These are phyloP conservation scores for Aspergillus sp. DNA, from an alignment of 2,329 filamentous ascomycete species.

Conservation along the genomic window DNA sequence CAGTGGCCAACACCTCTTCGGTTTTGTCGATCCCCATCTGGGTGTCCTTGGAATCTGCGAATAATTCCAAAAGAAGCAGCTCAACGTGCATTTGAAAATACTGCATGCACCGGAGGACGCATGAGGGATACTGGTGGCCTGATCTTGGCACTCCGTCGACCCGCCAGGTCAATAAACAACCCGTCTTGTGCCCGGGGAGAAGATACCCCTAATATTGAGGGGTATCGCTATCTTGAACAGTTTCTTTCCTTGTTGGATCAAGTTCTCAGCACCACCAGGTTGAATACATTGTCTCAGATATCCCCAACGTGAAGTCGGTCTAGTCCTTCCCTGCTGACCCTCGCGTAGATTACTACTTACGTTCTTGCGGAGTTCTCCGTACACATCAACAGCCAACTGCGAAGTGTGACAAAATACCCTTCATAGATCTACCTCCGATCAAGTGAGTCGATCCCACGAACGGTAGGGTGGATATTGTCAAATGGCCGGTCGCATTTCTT, in stretches of 20 bases:
- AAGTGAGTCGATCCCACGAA: not conserved
- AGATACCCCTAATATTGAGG: not conserved
- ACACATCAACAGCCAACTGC: too few relatives aligned
- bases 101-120: too few relatives aligned
- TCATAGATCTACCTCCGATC: not conserved
- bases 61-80: too few relatives aligned
- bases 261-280: not conserved
- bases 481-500: constrained; percentile 22
- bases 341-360: not conserved
- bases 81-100: too few relatives aligned
- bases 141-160: too few relatives aligned
- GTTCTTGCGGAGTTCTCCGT: too few relatives aligned
- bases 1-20: too few relatives aligned
- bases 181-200: not conserved
- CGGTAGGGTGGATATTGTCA: not conserved
- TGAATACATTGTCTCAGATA: not conserved
- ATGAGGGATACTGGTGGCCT: too few relatives aligned
- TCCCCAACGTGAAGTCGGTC: not conserved
- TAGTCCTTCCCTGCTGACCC: not conserved
- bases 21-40: too few relatives aligned
- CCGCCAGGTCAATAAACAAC: too few relatives aligned
- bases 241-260: not conserved
- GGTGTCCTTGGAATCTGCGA: too few relatives aligned
- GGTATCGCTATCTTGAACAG: not conserved
- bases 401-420: too few relatives aligned